These are phyloP conservation scores for Fusarium chaquense DNA, from an alignment of 2,329 filamentous ascomycete species.

Conservation along the genomic window DNA sequence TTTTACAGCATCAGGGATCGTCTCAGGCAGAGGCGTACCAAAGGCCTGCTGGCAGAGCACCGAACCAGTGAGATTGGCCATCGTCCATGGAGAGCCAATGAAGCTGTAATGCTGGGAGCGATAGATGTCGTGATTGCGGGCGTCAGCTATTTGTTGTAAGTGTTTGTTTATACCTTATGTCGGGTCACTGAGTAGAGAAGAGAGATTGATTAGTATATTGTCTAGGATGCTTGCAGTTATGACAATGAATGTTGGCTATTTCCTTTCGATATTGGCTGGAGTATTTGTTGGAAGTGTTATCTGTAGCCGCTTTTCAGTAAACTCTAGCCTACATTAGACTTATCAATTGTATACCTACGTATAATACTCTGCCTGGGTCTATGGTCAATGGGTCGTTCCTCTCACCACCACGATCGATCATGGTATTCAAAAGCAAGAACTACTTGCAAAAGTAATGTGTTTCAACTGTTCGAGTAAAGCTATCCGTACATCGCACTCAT, in stretches of 20 bases:
- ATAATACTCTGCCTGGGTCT: too few species aligned
- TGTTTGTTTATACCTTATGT: not conserved
- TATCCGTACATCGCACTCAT: not conserved
- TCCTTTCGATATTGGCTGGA: not conserved
- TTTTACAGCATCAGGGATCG: not conserved
- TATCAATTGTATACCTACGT: too few species aligned
- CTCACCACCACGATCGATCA: too few species aligned
- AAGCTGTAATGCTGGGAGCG: not conserved
- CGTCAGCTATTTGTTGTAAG: not conserved
- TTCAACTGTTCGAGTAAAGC: not conserved
- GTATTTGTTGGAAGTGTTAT: not conserved
- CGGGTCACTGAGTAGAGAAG: not conserved
- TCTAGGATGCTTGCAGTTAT: not conserved
- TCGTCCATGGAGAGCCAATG: not conserved
- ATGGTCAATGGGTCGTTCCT: too few species aligned
- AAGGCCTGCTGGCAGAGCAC: not conserved
- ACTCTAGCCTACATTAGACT: not conserved
- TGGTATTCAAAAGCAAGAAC: too few species aligned
- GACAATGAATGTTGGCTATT: not conserved
- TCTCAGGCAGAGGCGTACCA: not conserved
- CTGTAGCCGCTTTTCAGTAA: not conserved
- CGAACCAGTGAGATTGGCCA: not conserved
- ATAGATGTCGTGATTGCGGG: not conserved
- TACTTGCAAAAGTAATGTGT: too few species aligned
- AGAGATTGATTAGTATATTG: not conserved